These are phyloP conservation scores for Hanseniaspora meyeri DNA, from an alignment of 805 yeast genomes.

Conservation along the genomic window DNA sequence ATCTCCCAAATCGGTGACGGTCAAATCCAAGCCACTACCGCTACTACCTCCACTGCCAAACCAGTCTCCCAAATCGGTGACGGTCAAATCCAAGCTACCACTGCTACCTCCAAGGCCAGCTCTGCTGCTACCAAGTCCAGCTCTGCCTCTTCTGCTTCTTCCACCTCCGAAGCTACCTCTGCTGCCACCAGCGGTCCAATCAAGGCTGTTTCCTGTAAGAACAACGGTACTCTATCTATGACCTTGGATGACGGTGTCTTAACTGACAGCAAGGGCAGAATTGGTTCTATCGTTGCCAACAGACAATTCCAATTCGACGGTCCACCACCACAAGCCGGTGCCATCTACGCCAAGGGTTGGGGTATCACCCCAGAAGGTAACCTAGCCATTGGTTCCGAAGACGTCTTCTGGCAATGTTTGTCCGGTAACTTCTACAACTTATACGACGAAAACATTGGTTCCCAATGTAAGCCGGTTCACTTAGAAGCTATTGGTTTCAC, in stretches of 20 bases:
- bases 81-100: constrained; percentile 32
- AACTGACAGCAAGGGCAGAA: constrained; percentile 45
- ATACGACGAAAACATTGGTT: constrained; percentile 43
- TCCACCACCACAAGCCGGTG: constrained; percentile 66
- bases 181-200: constrained; percentile 16
- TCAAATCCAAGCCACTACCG: constrained; percentile 30
- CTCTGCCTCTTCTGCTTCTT: constrained; percentile 18
- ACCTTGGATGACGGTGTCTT: constrained; percentile 39
- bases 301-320: constrained; percentile 70
- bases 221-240: constrained; percentile 36
- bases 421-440: constrained; percentile 59
- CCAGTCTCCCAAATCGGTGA: constrained; percentile 30
- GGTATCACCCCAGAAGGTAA: constrained; percentile 41
- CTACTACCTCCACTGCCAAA: constrained; percentile 23
- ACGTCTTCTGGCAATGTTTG: constrained; percentile 50
- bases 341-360: constrained; percentile 55
- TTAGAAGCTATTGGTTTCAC: constrained; percentile 40
- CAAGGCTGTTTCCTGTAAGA: constrained; percentile 22
- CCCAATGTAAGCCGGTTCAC: constrained; percentile 45
- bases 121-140: constrained; percentile 20
- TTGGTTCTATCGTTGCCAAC: constrained; percentile 62
- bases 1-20: constrained; percentile 32
- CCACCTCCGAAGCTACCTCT: constrained; percentile 20
- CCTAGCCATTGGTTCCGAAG: constrained; percentile 47
- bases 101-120: constrained; percentile 30